phyloP scores from a whole-genome alignment of 75 land plant species.

The Picea glauca region DNA sequence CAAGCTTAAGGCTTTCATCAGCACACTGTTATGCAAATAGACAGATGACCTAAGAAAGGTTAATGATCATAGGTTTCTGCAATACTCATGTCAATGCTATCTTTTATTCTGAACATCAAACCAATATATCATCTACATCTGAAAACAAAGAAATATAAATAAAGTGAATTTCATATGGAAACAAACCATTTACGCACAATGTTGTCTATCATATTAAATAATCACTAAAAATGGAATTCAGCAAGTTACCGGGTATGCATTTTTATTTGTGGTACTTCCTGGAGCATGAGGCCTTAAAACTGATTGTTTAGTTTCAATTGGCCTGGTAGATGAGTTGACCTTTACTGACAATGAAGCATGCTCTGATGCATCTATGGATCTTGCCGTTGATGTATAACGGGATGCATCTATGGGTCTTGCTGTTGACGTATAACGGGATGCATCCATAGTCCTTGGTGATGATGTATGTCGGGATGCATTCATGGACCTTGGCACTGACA shows the following conservation, averaged over 20 bases:
- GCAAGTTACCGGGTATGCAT: slow-evolving; percentile 22
- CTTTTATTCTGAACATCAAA: neutral
- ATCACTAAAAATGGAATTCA: too few relatives aligned
- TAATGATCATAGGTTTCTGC: too few relatives aligned
- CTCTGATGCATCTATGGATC: slow-evolving; percentile 14
- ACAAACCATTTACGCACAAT: neutral
- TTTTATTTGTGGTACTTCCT: slow-evolving; percentile 6
- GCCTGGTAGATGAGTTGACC: slow-evolving; percentile 12
- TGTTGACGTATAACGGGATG: slow-evolving; percentile 35
- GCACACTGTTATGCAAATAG: too few relatives aligned
- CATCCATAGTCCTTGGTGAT: slow-evolving; percentile 33
- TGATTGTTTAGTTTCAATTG: slow-evolving; percentile 20
- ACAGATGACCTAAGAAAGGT: too few relatives aligned
- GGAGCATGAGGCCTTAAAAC: slow-evolving; percentile 16
- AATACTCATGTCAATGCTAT: too few relatives aligned
- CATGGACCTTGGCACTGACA: slow-evolving; percentile 8
- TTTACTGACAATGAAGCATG: slow-evolving; percentile 6
- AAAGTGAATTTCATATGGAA: neutral
- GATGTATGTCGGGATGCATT: neutral
- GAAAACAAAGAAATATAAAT: neutral
- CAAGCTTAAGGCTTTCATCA: too few relatives aligned
- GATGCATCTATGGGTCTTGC: slow-evolving; percentile 20
- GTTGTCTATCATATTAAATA: neutral
- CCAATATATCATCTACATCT: neutral
- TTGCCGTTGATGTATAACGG: slow-evolving; percentile 23